Evolutionary conservation across 495 filamentous ascomycete genomes (phyloP).

Genomic region (Talaromyces nanjingensis): DNA sequence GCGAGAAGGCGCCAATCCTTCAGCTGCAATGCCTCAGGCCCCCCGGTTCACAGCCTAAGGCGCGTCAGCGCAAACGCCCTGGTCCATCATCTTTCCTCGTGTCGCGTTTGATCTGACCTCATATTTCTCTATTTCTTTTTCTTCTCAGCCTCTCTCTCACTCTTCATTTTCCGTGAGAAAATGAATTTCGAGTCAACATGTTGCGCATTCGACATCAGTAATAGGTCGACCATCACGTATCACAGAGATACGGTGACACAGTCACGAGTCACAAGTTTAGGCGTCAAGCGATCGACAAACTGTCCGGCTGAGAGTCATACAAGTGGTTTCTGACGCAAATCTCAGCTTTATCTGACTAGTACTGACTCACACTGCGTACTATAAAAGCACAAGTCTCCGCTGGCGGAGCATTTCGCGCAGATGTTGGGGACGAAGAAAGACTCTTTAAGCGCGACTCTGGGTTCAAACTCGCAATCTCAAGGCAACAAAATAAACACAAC

Average conservation of each 20-base stretch:
- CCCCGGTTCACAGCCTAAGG: background rate
- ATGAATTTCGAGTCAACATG: background rate
- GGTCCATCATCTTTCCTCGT: background rate
- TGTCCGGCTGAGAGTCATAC: background rate
- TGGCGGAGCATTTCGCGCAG: background rate
- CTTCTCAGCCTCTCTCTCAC: background rate
- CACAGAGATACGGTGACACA: background rate
- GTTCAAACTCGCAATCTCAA: background rate
- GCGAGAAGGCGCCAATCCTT: background rate
- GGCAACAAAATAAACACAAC: background rate
- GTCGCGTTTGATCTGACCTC: background rate
- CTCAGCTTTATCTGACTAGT: background rate
- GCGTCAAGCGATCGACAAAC: background rate
- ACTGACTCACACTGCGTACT: background rate
- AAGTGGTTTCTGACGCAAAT: background rate
- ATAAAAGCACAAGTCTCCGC: background rate
- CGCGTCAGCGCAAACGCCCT: background rate
- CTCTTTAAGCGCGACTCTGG: background rate
- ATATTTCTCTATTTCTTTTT: background rate
- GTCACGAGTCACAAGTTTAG: background rate
- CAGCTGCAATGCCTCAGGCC: background rate
- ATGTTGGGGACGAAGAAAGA: background rate
- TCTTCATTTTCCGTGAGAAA: background rate
- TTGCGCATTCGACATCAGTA: background rate
- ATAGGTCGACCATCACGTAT: background rate